These are phyloP conservation scores for Bipolaris gigantea DNA, from an alignment of 2,329 filamentous ascomycete species.

Conservation along the genomic window DNA sequence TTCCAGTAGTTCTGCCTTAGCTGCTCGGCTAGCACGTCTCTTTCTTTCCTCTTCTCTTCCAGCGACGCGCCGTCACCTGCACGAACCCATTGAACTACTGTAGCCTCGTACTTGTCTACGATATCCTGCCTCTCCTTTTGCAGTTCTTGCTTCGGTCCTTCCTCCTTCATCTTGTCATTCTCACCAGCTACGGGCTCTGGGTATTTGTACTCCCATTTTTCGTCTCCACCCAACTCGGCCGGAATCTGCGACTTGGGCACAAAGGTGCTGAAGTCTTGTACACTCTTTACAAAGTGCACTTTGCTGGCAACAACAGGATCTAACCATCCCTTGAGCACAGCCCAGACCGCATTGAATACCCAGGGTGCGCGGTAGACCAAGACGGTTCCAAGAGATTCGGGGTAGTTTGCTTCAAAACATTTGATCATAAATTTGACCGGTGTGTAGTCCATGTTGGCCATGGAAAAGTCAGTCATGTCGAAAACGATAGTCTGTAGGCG, in stretches of 20 bases:
- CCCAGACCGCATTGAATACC: constrained; percentile 98
- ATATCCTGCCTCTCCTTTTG: constrained; percentile 64
- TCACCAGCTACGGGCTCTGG: constrained; percentile 75
- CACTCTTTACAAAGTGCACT: constrained; percentile 86
- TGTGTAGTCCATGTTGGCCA: constrained; percentile 98
- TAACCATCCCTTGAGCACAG: constrained; percentile 91
- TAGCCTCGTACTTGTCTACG: constrained; percentile 72
- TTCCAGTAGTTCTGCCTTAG: constrained; percentile 82
- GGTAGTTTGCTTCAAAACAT: constrained; percentile 98
- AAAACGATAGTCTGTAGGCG: constrained; percentile 79
- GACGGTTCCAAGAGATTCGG: constrained; percentile 85
- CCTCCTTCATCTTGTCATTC: constrained; percentile 71
- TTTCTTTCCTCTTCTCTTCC: constrained; percentile 57
- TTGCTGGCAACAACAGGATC: constrained; percentile 95
- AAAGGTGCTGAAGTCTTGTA: constrained; percentile 76
- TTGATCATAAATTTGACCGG: constrained; percentile 99
- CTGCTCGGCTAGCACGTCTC: constrained; percentile 63
- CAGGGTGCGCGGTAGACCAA: constrained; percentile 95
- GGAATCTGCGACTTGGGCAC: constrained; percentile 72
- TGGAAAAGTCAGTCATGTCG: constrained; percentile 90
- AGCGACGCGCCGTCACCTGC: constrained; percentile 43
- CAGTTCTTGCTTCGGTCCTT: constrained; percentile 63
- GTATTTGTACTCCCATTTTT: constrained; percentile 83
- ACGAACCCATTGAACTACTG: constrained; percentile 75
- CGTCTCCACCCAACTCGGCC: constrained; percentile 82